phyloP scores from a whole-genome alignment of 192 early-diverging fungal species.

The Helicostylum pulchrum region DNA sequence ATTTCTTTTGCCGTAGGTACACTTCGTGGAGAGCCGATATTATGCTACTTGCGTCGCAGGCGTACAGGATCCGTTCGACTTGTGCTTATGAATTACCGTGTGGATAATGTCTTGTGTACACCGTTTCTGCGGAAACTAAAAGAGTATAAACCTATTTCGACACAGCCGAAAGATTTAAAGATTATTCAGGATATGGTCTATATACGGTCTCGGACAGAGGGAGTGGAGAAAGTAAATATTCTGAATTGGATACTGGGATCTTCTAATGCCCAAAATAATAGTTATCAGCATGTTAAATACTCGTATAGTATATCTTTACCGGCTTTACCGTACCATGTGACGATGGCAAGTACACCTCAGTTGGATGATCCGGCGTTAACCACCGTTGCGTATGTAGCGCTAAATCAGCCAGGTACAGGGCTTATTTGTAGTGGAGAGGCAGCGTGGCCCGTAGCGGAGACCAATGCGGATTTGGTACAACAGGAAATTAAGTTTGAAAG shows the following conservation, averaged over 20 bases:
- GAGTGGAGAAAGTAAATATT: constrained; percentile 5
- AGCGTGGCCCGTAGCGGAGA: constrained; percentile 2
- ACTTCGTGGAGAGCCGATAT: neutral
- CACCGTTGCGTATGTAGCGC: constrained; percentile 1
- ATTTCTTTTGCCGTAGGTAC: constrained; percentile 11
- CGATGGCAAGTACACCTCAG: neutral
- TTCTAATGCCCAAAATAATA: neutral
- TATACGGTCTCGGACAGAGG: constrained; percentile 6
- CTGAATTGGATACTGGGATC: neutral
- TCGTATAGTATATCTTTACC: constrained; percentile 4
- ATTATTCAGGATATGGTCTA: constrained; percentile 8
- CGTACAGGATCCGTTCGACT: constrained; percentile 11
- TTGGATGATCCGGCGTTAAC: constrained; percentile 6
- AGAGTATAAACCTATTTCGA: constrained; percentile 1
- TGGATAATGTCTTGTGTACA: neutral
- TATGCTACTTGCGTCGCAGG: constrained; percentile 10
- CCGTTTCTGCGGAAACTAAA: neutral
- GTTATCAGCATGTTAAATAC: neutral
- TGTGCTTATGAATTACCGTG: constrained; percentile 3
- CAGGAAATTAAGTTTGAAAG: constrained; percentile 16
- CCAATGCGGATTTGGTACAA: neutral
- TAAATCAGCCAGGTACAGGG: neutral
- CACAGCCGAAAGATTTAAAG: constrained; percentile 2
- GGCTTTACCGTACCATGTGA: neutral
- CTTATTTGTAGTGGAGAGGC: constrained; percentile 6